Evolutionary conservation across 495 filamentous ascomycete species (phyloP), one percentile per base, ranked within the genome.

Genomic region (Penicillium roqueforti): DNA sequence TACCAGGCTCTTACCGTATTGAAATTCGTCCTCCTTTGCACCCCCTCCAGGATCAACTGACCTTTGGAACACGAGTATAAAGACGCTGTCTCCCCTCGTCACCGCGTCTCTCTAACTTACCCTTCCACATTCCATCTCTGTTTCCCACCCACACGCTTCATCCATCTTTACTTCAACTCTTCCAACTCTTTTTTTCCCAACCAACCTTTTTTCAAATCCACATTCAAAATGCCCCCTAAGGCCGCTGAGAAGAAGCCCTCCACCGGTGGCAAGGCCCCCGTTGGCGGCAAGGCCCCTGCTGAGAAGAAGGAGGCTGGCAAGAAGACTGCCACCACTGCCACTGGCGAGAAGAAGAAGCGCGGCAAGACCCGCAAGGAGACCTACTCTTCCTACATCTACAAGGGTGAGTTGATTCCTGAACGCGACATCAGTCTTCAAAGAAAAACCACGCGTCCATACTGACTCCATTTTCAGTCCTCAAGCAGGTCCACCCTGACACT

Each of bases 221-320:
- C 71, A 75, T 69, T 70, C 70, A 86, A 86, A 85, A 96, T 95
- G 92, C 84, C 91, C 81, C 91, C 91, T 58, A 96, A 96, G 82
- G 87, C 89, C 70, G 88, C 83, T 68, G 83, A 89, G 68, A 92
- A 97, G 89, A 97, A 96, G 86, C 92, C 92, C 78, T 88, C 89
- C 80, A 93, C 87, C 68, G 91, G 83, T 71, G 87, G 86, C 80
- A 98, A 98, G 91, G 92, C 92, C 61, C 93, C 93, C 38, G 92
- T 90, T 70, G 87, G 73, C 58, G 73, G 87, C 68, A 90, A 89
- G 76, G 86, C 87, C 20, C 85, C 88, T 38, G 87, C 89, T 68
- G 92, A 97, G 85, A 97, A 97, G 87, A 96, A 97, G 87, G 92
- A 97, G 74, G 95, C 92, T 58, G 92, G 92, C 80, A 98, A 98